phyloP scores from a whole-genome alignment of 306 rosid species.

The Sindora glabra region DNA sequence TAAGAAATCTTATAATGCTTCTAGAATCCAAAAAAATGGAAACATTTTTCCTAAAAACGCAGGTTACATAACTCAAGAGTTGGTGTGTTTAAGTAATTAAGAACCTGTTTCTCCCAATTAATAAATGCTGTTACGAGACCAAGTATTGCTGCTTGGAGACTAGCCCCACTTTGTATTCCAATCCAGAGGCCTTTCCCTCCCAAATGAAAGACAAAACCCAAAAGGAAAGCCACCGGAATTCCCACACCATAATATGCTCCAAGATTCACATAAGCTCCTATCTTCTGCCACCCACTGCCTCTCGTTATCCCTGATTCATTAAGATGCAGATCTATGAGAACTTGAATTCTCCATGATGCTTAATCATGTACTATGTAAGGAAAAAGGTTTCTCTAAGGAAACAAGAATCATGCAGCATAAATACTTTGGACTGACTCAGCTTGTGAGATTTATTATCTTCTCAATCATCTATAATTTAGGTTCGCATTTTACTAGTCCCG shows the following conservation, averaged over 20 bases:
- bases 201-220: slow-evolving; percentile 29
- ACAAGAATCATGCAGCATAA: too few species aligned
- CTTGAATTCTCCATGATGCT: background rate
- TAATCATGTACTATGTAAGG: background rate
- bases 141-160: slow-evolving; percentile 25
- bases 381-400: too few species aligned
- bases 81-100: background rate
- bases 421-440: too few species aligned
- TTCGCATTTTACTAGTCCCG: too few species aligned
- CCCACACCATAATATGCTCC: slow-evolving; percentile 48
- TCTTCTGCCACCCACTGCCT: slow-evolving; percentile 47
- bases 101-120: slow-evolving; percentile 51
- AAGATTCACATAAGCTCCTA: slow-evolving; percentile 44
- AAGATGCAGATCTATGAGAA: background rate
- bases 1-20: too few species aligned
- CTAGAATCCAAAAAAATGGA: too few species aligned
- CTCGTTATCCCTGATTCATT: slow-evolving; percentile 35
- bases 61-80: too few species aligned
- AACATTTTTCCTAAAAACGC: too few species aligned
- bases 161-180: slow-evolving; percentile 27
- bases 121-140: slow-evolving; percentile 25
- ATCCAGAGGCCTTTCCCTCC: slow-evolving; percentile 55
- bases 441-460: too few species aligned
- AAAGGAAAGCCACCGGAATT: slow-evolving; percentile 29
- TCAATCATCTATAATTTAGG: too few species aligned